Evolutionary conservation across 2,329 filamentous ascomycete genomes (phyloP).

Genomic region (Elsinoe batatas): DNA sequence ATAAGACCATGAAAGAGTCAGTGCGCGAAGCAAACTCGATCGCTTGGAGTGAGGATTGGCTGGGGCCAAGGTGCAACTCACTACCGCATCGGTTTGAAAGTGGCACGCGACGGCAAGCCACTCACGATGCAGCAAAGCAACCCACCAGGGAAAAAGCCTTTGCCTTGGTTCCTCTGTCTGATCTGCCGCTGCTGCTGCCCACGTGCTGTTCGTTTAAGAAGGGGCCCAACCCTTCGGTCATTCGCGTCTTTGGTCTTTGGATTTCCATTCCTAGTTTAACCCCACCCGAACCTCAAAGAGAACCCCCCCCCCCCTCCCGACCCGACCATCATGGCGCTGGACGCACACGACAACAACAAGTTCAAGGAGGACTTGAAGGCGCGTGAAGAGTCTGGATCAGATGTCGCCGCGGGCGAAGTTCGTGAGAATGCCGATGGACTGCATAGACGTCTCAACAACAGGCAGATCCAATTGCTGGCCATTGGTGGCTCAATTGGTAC

Average conservation of each 20-base stretch:
- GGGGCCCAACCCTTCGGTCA: background rate
- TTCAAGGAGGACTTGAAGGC: slow-evolving; percentile 10
- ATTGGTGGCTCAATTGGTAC: slow-evolving; percentile 23
- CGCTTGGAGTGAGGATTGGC: background rate
- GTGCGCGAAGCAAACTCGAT: background rate
- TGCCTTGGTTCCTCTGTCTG: background rate
- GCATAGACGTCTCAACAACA: slow-evolving; percentile 43
- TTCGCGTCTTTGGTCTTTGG: background rate
- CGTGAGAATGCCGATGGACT: slow-evolving; percentile 28
- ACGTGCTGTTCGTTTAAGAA: slow-evolving; percentile 3
- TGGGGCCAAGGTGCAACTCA: slow-evolving; percentile 3
- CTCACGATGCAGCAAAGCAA: background rate
- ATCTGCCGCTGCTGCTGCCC: background rate
- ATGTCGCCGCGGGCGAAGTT: slow-evolving; percentile 21
- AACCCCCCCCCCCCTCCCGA: background rate
- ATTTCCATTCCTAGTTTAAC: slow-evolving; percentile 1
- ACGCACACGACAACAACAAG: slow-evolving; percentile 10
- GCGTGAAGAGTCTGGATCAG: slow-evolving; percentile 1
- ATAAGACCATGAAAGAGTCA: background rate
- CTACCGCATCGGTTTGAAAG: slow-evolving; percentile 8
- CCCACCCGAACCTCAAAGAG: background rate
- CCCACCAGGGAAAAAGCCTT: background rate
- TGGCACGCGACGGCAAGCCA: slow-evolving; percentile 10
- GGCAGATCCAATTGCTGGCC: slow-evolving; percentile 28
- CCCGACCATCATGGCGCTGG: background rate